Evolutionary conservation across 2,329 filamentous ascomycete species (phyloP), one percentile per base, ranked within the genome.

Genomic region (Emericellopsis cladophorae): DNA sequence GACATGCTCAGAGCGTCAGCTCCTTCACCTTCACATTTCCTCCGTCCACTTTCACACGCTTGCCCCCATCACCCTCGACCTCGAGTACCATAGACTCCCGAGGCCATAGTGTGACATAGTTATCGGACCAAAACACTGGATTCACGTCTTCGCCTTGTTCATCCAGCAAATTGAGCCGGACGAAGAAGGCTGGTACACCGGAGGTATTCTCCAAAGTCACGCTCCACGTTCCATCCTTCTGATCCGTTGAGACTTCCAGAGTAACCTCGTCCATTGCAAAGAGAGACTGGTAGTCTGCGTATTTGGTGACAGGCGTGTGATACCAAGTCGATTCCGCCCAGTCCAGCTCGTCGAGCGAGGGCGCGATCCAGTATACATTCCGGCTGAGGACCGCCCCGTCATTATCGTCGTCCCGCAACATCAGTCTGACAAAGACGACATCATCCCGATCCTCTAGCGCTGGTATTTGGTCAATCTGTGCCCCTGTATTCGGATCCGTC

Each of bases 101-200:
- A 0, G 76, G 74, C 64, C 70, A 78, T 9, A 81, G 54, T 2
- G 75, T 79, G 11, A 81, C 58, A 45, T 80, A 81, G 44, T 81
- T 81, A 45, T 80, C 76, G 1, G 67, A 69, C 75, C 76, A 81
- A 16, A 60, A 58, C 1, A 75, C 64, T 0, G 74, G 72, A 5
- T 65, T 46, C 0, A 77, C 59, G 39, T 76, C 71, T 0, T 57
- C 47, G 0, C 64, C 64, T 0, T 52, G 44, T 3, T 41, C 45
- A 44, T 74, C 63, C 0, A 76, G 59, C 1, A 77, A 51, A 36
- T 65, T 66, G 24, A 80, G 41, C 2, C 66, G 59, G 8, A 81
- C 47, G 45, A 81, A 81, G 36, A 80, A 69, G 0, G 76, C 77
- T 0, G 76, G 76, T 0, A 70, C 52, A 0, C 56, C 41, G 0